Percentiles rank a stretch among this genome's conserved stretches.
Evolutionary conservation across 2,329 filamentous ascomycete genomes (phyloP).

Genomic region (Trichoderma citrinoviride): DNA sequence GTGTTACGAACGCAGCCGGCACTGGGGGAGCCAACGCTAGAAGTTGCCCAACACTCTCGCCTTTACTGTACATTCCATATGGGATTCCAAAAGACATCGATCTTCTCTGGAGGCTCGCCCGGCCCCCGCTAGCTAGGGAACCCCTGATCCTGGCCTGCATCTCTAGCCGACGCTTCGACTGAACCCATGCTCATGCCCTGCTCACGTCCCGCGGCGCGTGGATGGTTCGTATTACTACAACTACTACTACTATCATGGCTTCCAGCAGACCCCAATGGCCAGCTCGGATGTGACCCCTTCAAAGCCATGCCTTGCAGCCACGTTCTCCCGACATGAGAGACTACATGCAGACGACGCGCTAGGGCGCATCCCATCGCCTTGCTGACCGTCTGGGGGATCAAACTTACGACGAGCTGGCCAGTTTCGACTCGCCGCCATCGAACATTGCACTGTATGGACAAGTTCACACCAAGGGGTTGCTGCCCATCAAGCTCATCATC

Average conservation of each 20-base stretch:
- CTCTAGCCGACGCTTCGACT: neutral
- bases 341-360: neutral
- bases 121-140: slow-evolving; percentile 17
- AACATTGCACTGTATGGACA: neutral
- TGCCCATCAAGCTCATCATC: neutral
- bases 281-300: neutral
- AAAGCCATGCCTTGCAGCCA: neutral
- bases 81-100: slow-evolving; percentile 15
- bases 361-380: neutral
- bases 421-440: neutral
- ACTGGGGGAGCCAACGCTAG: slow-evolving; percentile 1
- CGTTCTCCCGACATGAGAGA: neutral
- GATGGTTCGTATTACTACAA: neutral
- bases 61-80: slow-evolving; percentile 4
- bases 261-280: neutral
- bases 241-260: too few species aligned
- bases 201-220: neutral
- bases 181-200: neutral
- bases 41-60: neutral
- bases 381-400: neutral
- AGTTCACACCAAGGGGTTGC: neutral
- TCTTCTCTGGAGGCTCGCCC: slow-evolving; percentile 18
- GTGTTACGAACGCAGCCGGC: neutral
- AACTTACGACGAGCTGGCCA: neutral
- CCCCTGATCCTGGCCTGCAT: slow-evolving; percentile 7